A percentile compares a stretch with the other conserved stretches of the same genome.
phyloP scores from a whole-genome alignment of 352 stramenopile species.

The Elongisporangium senticosum region DNA sequence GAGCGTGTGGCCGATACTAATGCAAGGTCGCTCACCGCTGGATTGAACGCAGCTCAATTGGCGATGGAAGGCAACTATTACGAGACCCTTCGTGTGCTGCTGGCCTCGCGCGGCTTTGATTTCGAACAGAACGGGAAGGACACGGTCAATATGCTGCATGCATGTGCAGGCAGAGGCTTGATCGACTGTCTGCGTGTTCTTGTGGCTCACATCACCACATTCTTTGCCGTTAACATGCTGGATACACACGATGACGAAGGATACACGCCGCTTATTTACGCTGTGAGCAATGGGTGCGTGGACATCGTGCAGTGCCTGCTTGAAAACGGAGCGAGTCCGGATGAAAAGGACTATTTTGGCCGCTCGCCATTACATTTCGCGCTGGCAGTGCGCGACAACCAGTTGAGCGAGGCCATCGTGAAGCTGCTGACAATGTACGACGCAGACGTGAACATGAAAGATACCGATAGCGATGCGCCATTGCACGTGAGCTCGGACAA shows the following conservation, averaged over 20 bases:
- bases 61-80: conserved; percentile 59
- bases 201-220: conserved; percentile 32
- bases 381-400: conserved; percentile 12
- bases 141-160: conserved; percentile 54
- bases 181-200: conserved; percentile 49
- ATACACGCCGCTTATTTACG: conserved; percentile 80
- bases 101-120: conserved; percentile 49
- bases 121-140: conserved; percentile 20
- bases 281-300: conserved; percentile 45
- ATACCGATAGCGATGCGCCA: conserved; percentile 59
- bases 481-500: conserved; percentile 56
- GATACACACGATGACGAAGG: conserved; percentile 61
- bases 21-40: conserved; percentile 19
- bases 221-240: conserved; percentile 27
- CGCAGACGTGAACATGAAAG: conserved; percentile 65
- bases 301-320: conserved; percentile 53
- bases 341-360: conserved; percentile 62
- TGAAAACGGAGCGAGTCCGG: conserved; percentile 38
- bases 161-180: conserved; percentile 50
- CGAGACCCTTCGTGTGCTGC: conserved; percentile 35
- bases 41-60: conserved; percentile 45
- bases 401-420: conserved; percentile 22
- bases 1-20: conserved; percentile 59
- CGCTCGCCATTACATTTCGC: conserved; percentile 69
- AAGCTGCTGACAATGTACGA: conserved; percentile 59